Evolutionary conservation across 306 rosid species (phyloP).

Genomic region (Dalbergia oliveri): DNA sequence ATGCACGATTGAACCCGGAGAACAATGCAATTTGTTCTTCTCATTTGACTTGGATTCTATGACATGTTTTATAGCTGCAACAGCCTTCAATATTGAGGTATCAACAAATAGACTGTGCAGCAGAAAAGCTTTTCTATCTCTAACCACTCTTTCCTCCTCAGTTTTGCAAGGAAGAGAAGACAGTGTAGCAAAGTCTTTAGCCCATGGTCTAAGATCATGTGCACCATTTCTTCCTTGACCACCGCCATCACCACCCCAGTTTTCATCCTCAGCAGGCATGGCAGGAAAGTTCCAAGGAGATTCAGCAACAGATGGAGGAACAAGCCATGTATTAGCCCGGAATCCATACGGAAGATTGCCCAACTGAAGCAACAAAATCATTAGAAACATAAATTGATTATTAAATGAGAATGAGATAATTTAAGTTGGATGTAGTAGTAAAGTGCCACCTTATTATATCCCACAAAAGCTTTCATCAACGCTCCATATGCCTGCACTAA

Average conservation of each 20-base stretch:
- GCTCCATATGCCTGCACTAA: conserved; percentile 79
- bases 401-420: not conserved
- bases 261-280: conserved; percentile 85
- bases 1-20: conserved; percentile 53
- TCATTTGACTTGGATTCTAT: conserved; percentile 54
- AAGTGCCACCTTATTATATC: conserved; percentile 79
- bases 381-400: conserved; percentile 2
- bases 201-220: conserved; percentile 77
- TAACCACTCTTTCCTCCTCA: conserved; percentile 86
- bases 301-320: conserved; percentile 81
- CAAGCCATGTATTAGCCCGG: conserved; percentile 96
- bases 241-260: conserved; percentile 93
- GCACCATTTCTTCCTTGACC: conserved; percentile 79
- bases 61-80: conserved; percentile 66
- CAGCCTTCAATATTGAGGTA: conserved; percentile 76
- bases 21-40: conserved; percentile 38
- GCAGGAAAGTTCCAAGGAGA: conserved; percentile 67
- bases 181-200: conserved; percentile 72
- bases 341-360: conserved; percentile 96
- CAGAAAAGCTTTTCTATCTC: conserved; percentile 95
- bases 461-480: conserved; percentile 87
- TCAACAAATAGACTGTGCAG: conserved; percentile 89
- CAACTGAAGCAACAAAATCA: conserved; percentile 62
- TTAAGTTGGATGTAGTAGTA: conserved; percentile 21
- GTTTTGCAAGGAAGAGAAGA: conserved; percentile 89